phyloP scores from a whole-genome alignment of 2,329 filamentous ascomycete genomes.

The Diaporthe australafricana region DNA sequence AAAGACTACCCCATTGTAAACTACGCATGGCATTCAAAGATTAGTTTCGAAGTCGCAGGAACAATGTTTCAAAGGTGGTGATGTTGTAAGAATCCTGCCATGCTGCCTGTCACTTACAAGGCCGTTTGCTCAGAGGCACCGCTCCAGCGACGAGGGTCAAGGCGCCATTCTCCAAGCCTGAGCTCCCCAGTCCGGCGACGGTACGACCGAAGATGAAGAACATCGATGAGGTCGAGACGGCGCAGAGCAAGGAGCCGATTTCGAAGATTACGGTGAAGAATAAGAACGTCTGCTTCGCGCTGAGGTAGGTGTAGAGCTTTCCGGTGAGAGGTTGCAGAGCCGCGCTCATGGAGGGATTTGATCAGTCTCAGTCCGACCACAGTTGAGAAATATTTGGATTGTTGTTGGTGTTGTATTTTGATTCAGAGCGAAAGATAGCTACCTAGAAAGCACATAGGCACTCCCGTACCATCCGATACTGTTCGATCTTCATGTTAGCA shows the following conservation, averaged over 20 bases:
- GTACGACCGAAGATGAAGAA: constrained; percentile 22
- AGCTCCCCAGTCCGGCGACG: constrained; percentile 23
- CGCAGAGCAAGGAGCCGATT: constrained; percentile 22
- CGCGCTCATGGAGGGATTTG: background rate
- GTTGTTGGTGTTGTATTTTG: no score
- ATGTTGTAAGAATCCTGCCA: no score
- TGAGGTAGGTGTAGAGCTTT: constrained; percentile 21
- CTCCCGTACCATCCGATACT: constrained; percentile 10
- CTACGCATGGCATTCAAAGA: background rate
- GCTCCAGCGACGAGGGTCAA: background rate
- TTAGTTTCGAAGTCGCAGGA: background rate
- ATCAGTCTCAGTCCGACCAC: no score
- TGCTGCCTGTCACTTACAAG: background rate
- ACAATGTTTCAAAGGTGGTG: background rate
- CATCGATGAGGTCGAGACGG: background rate
- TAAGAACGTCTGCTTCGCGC: constrained; percentile 7
- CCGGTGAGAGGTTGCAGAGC: constrained; percentile 21
- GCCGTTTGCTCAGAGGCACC: constrained; percentile 8
- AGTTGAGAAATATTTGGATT: no score
- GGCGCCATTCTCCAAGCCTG: constrained; percentile 16
- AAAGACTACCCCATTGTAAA: background rate
- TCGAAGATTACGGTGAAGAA: constrained; percentile 15
- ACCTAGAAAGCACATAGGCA: background rate
- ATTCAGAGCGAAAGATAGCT: no score
- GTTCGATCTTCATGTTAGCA: background rate